Conservation (phyloP, 768 basidiomycete genomes). For the Mycena metata region DNA sequence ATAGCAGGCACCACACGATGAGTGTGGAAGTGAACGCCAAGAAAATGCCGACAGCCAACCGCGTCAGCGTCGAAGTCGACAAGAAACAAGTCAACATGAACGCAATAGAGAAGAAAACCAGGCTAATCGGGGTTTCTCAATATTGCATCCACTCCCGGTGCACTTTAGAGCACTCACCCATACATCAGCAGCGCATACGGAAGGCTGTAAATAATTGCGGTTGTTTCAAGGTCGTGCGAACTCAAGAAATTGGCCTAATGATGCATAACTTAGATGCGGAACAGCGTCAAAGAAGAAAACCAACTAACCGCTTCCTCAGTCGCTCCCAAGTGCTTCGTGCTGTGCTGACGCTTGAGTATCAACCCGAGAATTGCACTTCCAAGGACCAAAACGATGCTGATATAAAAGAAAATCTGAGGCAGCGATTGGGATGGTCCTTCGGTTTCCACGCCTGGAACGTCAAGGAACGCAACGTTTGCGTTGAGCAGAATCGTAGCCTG, state of each 20-base stretch:
- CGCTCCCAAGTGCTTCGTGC: conserved; percentile 47
- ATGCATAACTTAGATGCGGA: not conserved
- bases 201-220: conserved; percentile 56
- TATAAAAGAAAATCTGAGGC: conserved; percentile 57
- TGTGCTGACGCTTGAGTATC: conserved; percentile 58
- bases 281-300: not conserved
- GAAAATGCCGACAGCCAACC: conserved; percentile 42
- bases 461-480: conserved; percentile 64
- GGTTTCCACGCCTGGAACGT: conserved; percentile 56
- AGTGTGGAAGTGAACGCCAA: conserved; percentile 41
- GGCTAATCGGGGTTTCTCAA: conserved; percentile 38
- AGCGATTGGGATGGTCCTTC: conserved; percentile 32
- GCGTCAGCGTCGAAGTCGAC: conserved; percentile 42
- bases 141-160: not conserved
- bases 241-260: conserved; percentile 44
- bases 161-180: conserved; percentile 45
- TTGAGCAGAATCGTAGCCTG: conserved; percentile 65
- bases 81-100: conserved; percentile 49
- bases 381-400: conserved; percentile 58
- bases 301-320: conserved; percentile 54
- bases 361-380: conserved; percentile 59
- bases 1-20: conserved; percentile 47
- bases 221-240: conserved; percentile 45
- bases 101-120: conserved; percentile 50
- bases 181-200: conserved; percentile 58